Conservation (phyloP, 2,329 filamentous ascomycete species). For the Xylariaceae sp. region DNA sequence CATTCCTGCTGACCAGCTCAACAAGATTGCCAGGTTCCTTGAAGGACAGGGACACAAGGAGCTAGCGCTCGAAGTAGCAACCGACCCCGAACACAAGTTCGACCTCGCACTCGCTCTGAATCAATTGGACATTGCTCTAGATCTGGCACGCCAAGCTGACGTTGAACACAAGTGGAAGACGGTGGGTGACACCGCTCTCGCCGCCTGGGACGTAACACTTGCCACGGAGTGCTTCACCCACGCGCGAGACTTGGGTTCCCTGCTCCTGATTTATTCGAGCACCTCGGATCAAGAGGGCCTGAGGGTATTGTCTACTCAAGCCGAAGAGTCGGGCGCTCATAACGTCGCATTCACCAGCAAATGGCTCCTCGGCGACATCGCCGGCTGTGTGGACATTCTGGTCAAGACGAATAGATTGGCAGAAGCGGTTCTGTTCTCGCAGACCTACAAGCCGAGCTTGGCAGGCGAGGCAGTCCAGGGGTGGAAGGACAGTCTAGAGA, state of each 20-base stretch:
- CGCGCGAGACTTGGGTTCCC: conserved; percentile 86
- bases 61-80: conserved; percentile 90
- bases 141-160: conserved; percentile 82
- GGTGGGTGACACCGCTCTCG: conserved; percentile 88
- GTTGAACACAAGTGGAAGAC: conserved; percentile 99
- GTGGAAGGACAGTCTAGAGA: conserved; percentile 88
- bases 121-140: conserved; percentile 83
- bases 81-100: conserved; percentile 95
- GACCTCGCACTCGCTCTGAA: conserved; percentile 85
- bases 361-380: conserved; percentile 85
- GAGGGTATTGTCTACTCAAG: conserved; percentile 73
- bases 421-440: conserved; percentile 89
- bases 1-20: conserved; percentile 91
- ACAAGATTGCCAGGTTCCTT: conserved; percentile 97
- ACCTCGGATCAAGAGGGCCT: conserved; percentile 81
- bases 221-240: conserved; percentile 93
- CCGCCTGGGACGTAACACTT: conserved; percentile 84
- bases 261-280: conserved; percentile 87
- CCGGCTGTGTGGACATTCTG: conserved; percentile 81
- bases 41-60: conserved; percentile 98
- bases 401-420: conserved; percentile 78
- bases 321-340: conserved; percentile 78
- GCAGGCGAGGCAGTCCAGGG: conserved; percentile 70
- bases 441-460: conserved; percentile 91
- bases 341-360: conserved; percentile 92